Base-by-base conservation (phyloP, 2,329 filamentous ascomycete species). In the Periglandula ipomoeae region DNA sequence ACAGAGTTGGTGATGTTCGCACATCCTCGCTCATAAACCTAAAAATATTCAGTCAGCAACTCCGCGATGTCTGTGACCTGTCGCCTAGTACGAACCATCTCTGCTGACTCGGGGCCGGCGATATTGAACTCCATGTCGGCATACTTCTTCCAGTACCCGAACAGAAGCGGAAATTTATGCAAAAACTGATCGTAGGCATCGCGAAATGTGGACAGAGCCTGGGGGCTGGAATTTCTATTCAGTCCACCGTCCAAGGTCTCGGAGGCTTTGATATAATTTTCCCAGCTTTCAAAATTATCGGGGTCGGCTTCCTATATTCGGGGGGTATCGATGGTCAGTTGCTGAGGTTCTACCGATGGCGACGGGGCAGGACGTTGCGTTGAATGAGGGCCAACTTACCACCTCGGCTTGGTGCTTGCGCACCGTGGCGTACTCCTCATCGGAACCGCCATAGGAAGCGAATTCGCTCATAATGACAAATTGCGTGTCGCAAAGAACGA, bases 111-210 rank as follows among this genome's bases (percentile, higher is more conserved):
- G 5, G 93, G 94, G 17, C 93, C 93, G 4, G 89, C 89, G 56
- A 98, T 95, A 45, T 89, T 89, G 70, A 98, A 98, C 63, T 98
- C 93, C 55, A 95, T 77, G 61, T 97, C 91, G 61, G 93, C 93
- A 76, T 97, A 98, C 66, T 96, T 97, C 74, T 97, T 97, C 93
- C 93, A 98, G 72, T 97, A 98, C 46, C 91, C 93, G 61, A 97
- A 98, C 35, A 97, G 81, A 10, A 97, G 78, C 3, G 93, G 93
- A 56, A 96, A 98, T 63, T 95, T 96, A 52, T 87, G 81, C 20
- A 98, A 84, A 63, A 98, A 94, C 43, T 86, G 82, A 65, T 98
- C 90, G 72, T 95, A 97, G 53, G 87, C 81, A 65, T 87, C 82
- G 67, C 93, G 85, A 49, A 89, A 85, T 10, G 89, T 84, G 19